Evolutionary conservation across 768 basidiomycete species (phyloP).

Genomic region (Filobasidium wieringae): DNA sequence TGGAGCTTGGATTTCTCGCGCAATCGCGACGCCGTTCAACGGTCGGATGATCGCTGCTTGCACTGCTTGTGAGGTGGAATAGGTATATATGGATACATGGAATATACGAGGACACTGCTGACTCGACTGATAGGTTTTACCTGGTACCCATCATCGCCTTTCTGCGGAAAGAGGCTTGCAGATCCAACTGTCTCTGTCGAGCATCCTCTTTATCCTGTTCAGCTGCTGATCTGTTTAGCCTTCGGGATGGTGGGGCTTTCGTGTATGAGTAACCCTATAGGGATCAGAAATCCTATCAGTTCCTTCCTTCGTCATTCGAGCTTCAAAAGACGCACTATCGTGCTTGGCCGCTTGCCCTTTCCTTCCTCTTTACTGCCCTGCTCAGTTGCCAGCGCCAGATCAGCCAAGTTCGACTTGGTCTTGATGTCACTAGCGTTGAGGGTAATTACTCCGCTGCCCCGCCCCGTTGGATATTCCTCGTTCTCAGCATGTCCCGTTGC

Average conservation of each 20-base stretch:
- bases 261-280: conserved; percentile 16
- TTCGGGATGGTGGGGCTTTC: conserved; percentile 6
- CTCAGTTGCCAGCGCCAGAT: conserved; percentile 1
- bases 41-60: no score
- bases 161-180: not conserved
- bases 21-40: no score
- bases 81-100: no score
- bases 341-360: conserved; percentile 9
- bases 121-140: no score
- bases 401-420: conserved; percentile 2
- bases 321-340: conserved; percentile 7
- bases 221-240: not conserved
- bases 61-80: no score
- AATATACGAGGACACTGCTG: no score
- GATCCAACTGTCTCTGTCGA: conserved; percentile 7
- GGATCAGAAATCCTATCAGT: not conserved
- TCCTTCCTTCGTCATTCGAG: not conserved
- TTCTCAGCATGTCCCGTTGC: not conserved
- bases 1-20: no score
- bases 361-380: conserved; percentile 1
- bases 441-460: not conserved
- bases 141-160: not conserved
- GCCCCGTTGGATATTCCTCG: not conserved
- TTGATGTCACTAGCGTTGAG: not conserved
- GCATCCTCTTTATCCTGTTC: conserved; percentile 11